These are phyloP conservation scores for Albugo laibachii DNA, from an alignment of 352 stramenopile genomes.

Conservation along the genomic window DNA sequence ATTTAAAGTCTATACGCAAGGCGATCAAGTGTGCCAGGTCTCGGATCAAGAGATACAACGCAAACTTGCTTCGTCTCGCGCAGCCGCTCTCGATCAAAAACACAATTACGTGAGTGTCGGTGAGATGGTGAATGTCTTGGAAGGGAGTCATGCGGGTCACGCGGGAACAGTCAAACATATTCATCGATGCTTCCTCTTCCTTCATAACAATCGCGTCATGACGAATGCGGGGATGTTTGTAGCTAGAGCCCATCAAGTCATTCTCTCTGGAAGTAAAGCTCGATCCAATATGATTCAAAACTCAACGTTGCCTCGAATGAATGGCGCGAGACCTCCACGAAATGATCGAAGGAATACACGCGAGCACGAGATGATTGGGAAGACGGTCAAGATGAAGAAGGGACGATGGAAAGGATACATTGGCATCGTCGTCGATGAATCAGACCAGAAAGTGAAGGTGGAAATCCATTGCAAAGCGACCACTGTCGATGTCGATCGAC, in stretches of 20 bases:
- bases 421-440: slow-evolving; percentile 79
- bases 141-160: slow-evolving; percentile 59
- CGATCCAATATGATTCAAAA: slow-evolving; percentile 76
- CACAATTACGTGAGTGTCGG: slow-evolving; percentile 79
- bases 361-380: slow-evolving; percentile 67
- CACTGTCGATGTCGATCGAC: slow-evolving; percentile 68
- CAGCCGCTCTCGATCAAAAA: slow-evolving; percentile 73
- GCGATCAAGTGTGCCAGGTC: slow-evolving; percentile 59
- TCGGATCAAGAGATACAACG: slow-evolving; percentile 79
- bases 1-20: slow-evolving; percentile 77
- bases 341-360: slow-evolving; percentile 15
- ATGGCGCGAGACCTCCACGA: slow-evolving; percentile 12
- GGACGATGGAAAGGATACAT: slow-evolving; percentile 85
- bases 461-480: slow-evolving; percentile 83
- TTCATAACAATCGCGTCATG: slow-evolving; percentile 82
- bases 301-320: slow-evolving; percentile 41
- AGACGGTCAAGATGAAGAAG: slow-evolving; percentile 84
- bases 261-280: slow-evolving; percentile 73
- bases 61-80: slow-evolving; percentile 70
- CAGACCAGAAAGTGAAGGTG: slow-evolving; percentile 80
- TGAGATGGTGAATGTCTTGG: slow-evolving; percentile 80
- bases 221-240: slow-evolving; percentile 81
- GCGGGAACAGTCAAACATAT: slow-evolving; percentile 84
- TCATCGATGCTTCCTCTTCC: slow-evolving; percentile 73
- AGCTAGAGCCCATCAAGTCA: slow-evolving; percentile 55